A percentile compares a stretch with the other conserved stretches of the same genome.
Evolutionary conservation across 352 stramenopile species (phyloP).

Genomic region (Phytophthora melonis): DNA sequence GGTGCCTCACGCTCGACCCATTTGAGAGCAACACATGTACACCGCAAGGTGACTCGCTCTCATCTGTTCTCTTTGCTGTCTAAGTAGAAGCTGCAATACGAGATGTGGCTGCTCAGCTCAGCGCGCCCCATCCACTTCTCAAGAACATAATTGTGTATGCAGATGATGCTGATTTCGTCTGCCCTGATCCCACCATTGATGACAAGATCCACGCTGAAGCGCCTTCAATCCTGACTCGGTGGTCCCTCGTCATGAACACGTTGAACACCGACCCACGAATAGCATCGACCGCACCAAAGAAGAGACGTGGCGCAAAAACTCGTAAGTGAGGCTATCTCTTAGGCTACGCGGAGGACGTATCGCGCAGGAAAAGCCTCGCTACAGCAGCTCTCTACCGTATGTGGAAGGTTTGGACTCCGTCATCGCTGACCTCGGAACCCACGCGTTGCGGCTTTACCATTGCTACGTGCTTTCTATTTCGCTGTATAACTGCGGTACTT

Average conservation of each 20-base stretch:
- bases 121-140: conserved; percentile 10
- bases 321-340: conserved; percentile 15
- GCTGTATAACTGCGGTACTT: conserved; percentile 6
- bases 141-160: conserved; percentile 14
- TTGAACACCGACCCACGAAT: conserved; percentile 13
- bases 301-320: conserved; percentile 11
- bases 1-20: not conserved
- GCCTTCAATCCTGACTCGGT: not conserved
- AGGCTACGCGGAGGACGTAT: conserved; percentile 12
- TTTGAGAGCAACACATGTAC: conserved; percentile 21
- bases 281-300: not conserved
- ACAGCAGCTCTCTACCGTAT: conserved; percentile 16
- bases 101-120: conserved; percentile 3
- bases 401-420: conserved; percentile 23
- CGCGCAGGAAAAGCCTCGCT: conserved; percentile 15
- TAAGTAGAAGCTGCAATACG: conserved; percentile 18
- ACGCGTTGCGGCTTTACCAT: conserved; percentile 22
- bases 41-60: conserved; percentile 16
- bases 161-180: conserved; percentile 12
- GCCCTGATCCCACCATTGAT: not conserved
- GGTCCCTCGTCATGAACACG: conserved; percentile 14
- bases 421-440: not conserved
- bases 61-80: conserved; percentile 20
- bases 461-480: conserved; percentile 10
- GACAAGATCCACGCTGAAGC: conserved; percentile 5